Evolutionary conservation across 805 yeast species (phyloP).

Genomic region (Zygosaccharomyces bailii): DNA sequence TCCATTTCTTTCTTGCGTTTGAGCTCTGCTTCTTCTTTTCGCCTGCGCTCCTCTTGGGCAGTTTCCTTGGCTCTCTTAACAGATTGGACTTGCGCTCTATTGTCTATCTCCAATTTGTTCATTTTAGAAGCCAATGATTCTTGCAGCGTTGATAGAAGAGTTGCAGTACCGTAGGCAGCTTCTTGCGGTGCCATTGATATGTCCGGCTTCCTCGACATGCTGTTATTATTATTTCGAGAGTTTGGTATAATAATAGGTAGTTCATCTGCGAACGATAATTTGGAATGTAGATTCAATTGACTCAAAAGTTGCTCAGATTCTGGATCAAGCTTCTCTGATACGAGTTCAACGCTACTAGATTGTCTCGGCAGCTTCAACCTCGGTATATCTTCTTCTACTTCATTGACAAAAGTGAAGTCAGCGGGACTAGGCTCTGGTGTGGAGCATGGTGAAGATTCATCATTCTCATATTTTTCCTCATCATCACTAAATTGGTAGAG

Average conservation of each 20-base stretch:
- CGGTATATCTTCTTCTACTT: slow-evolving; percentile 22
- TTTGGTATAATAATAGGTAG: not conserved
- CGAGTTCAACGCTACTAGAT: not conserved
- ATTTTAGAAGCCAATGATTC: slow-evolving; percentile 13
- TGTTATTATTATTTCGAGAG: not conserved
- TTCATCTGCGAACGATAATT: slow-evolving; percentile 13
- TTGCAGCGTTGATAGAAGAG: slow-evolving; percentile 12
- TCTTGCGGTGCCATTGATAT: not conserved
- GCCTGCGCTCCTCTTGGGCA: slow-evolving; percentile 17
- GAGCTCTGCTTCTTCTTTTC: slow-evolving; percentile 19
- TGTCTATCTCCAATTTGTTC: slow-evolving; percentile 11
- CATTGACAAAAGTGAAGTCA: slow-evolving; percentile 16
- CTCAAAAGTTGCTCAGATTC: slow-evolving; percentile 15
- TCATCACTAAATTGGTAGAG: slow-evolving; percentile 13
- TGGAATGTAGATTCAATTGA: slow-evolving; percentile 19
- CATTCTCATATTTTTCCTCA: slow-evolving; percentile 13
- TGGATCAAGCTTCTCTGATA: slow-evolving; percentile 14
- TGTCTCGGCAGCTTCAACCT: slow-evolving; percentile 19
- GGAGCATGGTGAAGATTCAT: slow-evolving; percentile 12
- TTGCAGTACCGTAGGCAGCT: not conserved
- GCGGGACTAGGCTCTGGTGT: slow-evolving; percentile 12
- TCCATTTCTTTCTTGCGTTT: slow-evolving; percentile 17
- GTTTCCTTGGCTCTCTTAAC: slow-evolving; percentile 11
- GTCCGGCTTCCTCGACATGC: not conserved
- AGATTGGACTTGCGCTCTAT: slow-evolving; percentile 12